These are phyloP conservation scores for Colletotrichum falcatum DNA, from an alignment of 2,329 filamentous ascomycete species.

Conservation along the genomic window DNA sequence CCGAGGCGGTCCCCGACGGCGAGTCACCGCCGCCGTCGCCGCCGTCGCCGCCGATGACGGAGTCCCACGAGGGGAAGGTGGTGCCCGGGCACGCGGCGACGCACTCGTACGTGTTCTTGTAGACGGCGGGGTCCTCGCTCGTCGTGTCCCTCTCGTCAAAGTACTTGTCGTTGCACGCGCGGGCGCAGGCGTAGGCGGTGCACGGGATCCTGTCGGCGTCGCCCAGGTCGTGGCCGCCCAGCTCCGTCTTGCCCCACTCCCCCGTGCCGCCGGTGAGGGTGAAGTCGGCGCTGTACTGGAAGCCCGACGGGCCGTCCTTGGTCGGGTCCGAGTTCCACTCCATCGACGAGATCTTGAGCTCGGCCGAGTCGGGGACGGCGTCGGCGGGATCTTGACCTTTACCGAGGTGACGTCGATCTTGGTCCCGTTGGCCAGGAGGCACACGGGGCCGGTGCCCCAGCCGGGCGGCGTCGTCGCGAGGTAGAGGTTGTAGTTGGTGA, in stretches of 20 bases:
- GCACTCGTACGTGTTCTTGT: conserved; percentile 28
- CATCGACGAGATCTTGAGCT: conserved; percentile 47
- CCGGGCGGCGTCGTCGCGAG: conserved; percentile 49
- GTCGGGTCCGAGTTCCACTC: conserved; percentile 31
- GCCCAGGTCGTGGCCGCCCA: conserved; percentile 15
- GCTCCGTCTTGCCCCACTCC: conserved; percentile 37
- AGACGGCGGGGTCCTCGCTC: not conserved
- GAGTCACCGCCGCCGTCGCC: not conserved
- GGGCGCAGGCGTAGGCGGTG: conserved; percentile 34
- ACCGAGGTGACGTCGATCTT: conserved; percentile 45
- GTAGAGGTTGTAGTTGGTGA: conserved; percentile 47
- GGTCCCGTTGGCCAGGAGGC: conserved; percentile 50
- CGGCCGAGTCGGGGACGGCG: conserved; percentile 47
- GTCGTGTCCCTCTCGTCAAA: conserved; percentile 23
- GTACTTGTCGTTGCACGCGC: conserved; percentile 33
- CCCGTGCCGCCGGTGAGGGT: conserved; percentile 33
- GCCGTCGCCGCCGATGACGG: not conserved
- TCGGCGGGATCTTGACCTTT: conserved; percentile 47
- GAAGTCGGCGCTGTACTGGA: conserved; percentile 39
- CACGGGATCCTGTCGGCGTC: conserved; percentile 31
- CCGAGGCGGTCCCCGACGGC: not conserved
- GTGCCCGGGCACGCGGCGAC: conserved; percentile 14
- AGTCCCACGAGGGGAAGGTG: conserved; percentile 19
- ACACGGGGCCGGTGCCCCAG: conserved; percentile 47
- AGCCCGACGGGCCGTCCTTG: conserved; percentile 33